Base-by-base conservation (phyloP, 768 basidiomycete species). In the Suillus luteus region DNA sequence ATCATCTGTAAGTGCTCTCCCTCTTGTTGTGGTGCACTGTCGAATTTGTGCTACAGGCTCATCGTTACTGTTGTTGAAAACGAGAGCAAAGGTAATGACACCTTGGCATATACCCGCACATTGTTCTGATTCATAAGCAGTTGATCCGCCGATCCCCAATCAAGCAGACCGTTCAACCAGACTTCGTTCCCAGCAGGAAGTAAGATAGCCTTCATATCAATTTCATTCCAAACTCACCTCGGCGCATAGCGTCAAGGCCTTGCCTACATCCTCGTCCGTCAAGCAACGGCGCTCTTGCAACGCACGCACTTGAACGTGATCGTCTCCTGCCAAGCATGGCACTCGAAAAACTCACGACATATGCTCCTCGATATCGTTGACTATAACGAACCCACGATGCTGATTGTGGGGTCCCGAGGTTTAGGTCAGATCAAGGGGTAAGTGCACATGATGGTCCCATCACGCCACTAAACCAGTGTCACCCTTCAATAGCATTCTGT, bases 341-440 rank as follows among this genome's bases (percentile, higher is more conserved):
- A 99, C 68, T 94, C 96, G n/a, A 97, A 96, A 81, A 96, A 96
- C 72, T 83, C 90, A 1, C 79, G 93, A 27, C 93, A 95, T 71
- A 95, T 96, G 89, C 78, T 96, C 27, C 79, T 96, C 85, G 92
- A 96, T 69, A 85, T 98, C 60, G 89, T 96, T 31, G 96, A 98
- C 70, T 85, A 91, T 71, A 80, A 88, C 43, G 88, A 94, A 63
- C 96, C 96, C 1, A 87, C 86, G 9, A 95, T 97, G 92, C 80
- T 95, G 38, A 96, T 98, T 61, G 96, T 97, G 11, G 96, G 96
- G 4, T 96, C 93, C n/a, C 87, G 96, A 57, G 96, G 96, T 64
- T 66, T 96, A 19, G 85, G 92, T 22, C 88, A 93, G 68, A 76
- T 98, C 60, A 95, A 95, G 72, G 94, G 94, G 92, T 94, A 63